These are phyloP conservation scores for Aspergillus unguis DNA, from an alignment of 2,329 filamentous ascomycete genomes.

Conservation along the genomic window DNA sequence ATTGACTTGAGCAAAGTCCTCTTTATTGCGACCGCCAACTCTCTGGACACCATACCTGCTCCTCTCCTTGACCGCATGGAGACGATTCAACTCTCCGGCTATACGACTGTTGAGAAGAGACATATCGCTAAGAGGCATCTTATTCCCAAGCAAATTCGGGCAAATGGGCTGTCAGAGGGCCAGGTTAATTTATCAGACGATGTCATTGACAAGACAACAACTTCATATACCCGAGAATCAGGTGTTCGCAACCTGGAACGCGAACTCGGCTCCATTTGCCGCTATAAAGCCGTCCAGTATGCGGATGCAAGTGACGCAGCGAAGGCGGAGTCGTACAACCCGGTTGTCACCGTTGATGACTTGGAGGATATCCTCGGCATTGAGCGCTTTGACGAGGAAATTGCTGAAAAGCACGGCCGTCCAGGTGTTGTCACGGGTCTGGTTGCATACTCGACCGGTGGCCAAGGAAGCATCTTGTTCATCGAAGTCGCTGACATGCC, in stretches of 20 bases:
- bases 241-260: constrained; percentile 95
- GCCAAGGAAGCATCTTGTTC: constrained; percentile 93
- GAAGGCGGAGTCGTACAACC: constrained; percentile 66
- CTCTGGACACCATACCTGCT: constrained; percentile 88
- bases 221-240: constrained; percentile 91
- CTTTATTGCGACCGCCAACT: constrained; percentile 97
- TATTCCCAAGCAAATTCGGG: constrained; percentile 91
- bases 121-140: constrained; percentile 91
- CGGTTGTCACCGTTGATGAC: constrained; percentile 71
- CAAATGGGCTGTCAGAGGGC: constrained; percentile 75
- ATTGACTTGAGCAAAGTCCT: constrained; percentile 95
- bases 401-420: constrained; percentile 76
- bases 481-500: constrained; percentile 99
- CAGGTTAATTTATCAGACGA: constrained; percentile 76
- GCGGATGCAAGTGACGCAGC: constrained; percentile 81
- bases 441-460: constrained; percentile 88
- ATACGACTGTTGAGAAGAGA: constrained; percentile 94
- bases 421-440: constrained; percentile 94
- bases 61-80: constrained; percentile 96
- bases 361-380: constrained; percentile 88
- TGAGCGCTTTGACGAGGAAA: constrained; percentile 91
- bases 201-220: constrained; percentile 92
- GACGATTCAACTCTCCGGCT: constrained; percentile 86
- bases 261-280: constrained; percentile 90
- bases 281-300: constrained; percentile 91